These are phyloP conservation scores for Cocos nucifera DNA, from an alignment of 176 grass and related monocot genomes.

Conservation along the genomic window DNA sequence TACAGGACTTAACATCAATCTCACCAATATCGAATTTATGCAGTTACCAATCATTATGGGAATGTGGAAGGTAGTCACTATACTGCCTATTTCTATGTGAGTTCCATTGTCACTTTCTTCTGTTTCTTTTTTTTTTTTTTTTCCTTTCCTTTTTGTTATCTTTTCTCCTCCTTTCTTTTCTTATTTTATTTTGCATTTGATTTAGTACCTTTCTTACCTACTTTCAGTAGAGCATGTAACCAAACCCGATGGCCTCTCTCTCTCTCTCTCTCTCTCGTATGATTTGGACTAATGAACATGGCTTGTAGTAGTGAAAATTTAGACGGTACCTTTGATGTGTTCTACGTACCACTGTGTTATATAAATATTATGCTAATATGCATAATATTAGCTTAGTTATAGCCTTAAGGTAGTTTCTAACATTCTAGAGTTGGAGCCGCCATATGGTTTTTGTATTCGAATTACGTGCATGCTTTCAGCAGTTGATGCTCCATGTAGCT, in stretches of 20 bases:
- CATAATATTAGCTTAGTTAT: not conserved
- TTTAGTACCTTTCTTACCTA: too few relatives aligned
- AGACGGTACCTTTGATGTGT: too few relatives aligned
- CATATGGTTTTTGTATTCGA: not conserved
- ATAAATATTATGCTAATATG: too few relatives aligned
- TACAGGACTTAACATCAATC: slow-evolving; percentile 29
- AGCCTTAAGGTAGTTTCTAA: not conserved
- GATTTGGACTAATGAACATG: too few relatives aligned
- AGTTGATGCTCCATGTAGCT: too few relatives aligned
- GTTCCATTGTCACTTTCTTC: slow-evolving; percentile 12
- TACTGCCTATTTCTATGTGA: slow-evolving; percentile 77
- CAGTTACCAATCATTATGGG: slow-evolving; percentile 82
- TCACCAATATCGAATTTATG: slow-evolving; percentile 56
- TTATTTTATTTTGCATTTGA: too few relatives aligned
- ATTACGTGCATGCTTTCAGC: not conserved
- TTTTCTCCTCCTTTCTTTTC: not conserved
- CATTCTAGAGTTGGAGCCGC: not conserved
- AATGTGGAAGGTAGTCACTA: slow-evolving; percentile 91
- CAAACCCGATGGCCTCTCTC: too few relatives aligned
- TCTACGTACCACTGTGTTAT: too few relatives aligned
- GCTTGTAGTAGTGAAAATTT: too few relatives aligned
- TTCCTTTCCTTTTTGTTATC: not conserved
- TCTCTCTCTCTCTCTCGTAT: too few relatives aligned
- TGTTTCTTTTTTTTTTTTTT: not conserved
- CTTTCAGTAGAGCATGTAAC: too few relatives aligned